Base-by-base conservation (phyloP, 2,329 filamentous ascomycete genomes). In the Didymella keratinophila region DNA sequence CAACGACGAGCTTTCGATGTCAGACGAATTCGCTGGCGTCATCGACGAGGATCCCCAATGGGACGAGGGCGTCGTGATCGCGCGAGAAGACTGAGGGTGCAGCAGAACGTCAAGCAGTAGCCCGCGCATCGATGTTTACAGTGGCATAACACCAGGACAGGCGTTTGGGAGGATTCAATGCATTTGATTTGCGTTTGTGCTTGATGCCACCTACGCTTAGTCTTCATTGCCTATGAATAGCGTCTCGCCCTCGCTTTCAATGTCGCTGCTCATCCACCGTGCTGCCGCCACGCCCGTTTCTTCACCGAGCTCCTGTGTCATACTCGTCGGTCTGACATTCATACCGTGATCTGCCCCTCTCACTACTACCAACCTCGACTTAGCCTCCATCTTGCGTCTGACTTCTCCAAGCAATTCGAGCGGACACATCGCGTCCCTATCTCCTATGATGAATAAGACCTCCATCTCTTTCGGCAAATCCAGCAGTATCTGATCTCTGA, bases 281-380 rank as follows among this genome's bases (percentile, higher is more conserved):
- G 73, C 75, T 21, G 77, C 77, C 28, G 76, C 32, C 11, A 63
- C 60, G 9, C 78, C 78, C 0, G 70, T 71, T 57, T 68, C 65
- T 59, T 68, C 67, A 3, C 75, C 70, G 46, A 78, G 55, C 32
- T 60, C 64, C 39, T 56, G 64, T 28, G 73, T 72, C 42, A 43
- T 58, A 14, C 46, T 64, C 30, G 67, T 72, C 2, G 71, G 66
- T 32, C 62, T 72, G 8, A 73, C 60, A 58, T 73, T 72, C 78
- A 80, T 80, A 11, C 77, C 76, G 64, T 80, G 78, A 69, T 78
- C 75, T 16, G 78, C 76, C 16, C 68, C 73, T 21, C 69, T 61
- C 1, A 80, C 77, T 12, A 74, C 65, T 6, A 77, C 63, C 2
- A 79, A 50, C 69, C 74, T 77, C 36, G 64, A 74, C 58, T 52